Base-by-base conservation (phyloP, 345 rosid species). In the Viola odorata region DNA sequence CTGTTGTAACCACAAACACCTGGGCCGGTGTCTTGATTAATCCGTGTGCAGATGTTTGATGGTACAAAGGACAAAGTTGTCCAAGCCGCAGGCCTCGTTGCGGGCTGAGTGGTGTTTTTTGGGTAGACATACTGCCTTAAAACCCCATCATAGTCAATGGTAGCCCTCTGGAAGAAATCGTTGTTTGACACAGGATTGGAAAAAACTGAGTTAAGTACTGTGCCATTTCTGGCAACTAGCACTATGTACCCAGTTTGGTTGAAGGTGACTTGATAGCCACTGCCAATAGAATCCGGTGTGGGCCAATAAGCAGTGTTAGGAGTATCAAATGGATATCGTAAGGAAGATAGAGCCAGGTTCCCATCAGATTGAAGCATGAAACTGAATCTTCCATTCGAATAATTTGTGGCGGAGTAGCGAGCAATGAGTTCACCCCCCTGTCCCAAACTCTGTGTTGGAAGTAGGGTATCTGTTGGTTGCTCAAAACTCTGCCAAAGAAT, bases 1-100 rank as follows among this genome's bases (percentile, higher is more conserved):
- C 74, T 82, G 55, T 84, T 84, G 75, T 44, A 77, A 36, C 91
- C 96, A 50, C 94, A 89, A 8, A 83, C 81, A 42, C 78, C 80
- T 14, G 68, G 49, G 6, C 89, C 84, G 3, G 41, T 13, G 0
- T n/a, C 41, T 51, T 10, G 53, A 4, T 0, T 2, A 7, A 82
- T 49, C 0, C 15, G 12, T 8, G 3, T 1, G 71, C 89, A 84
- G 4, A 81, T 72, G 63, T 89, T 62, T 51, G 65, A n/a, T 0
- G 89, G 85, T 48, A 55, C n/a, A 37, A 45, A 58, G 3, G 60
- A 41, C 48, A 57, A 5, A 3, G 16, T 32, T 0, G 76, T 63
- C 90, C 84, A 84, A 9, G 5, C 41, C 52, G 32, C 37, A 0
- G 74, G 11, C 80, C 87, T 57, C 8, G 58, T 58, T 38, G 6